Evolutionary conservation across 2,329 filamentous ascomycete species (phyloP).

Genomic region (Moelleriella libera): DNA sequence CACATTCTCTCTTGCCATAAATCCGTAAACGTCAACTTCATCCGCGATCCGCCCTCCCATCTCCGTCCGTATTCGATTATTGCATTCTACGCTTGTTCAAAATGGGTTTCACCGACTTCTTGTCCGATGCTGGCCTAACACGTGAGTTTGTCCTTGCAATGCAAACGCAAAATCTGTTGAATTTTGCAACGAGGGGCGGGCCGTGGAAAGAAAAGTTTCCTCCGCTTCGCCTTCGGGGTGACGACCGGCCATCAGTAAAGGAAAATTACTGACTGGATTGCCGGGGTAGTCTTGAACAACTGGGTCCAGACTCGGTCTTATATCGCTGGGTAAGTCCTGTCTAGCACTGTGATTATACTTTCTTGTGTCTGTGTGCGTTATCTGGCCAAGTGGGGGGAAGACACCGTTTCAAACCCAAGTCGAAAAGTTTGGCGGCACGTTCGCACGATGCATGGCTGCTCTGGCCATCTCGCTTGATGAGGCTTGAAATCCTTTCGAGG

Average conservation of each 20-base stretch:
- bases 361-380: background rate
- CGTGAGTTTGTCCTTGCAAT: conserved; percentile 8
- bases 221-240: background rate
- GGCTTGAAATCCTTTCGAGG: no score
- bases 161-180: background rate
- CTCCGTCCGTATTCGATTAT: background rate
- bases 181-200: no score
- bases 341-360: background rate
- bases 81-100: conserved; percentile 10
- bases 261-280: background rate
- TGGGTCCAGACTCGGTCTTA: conserved; percentile 62
- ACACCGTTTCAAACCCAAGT: no score
- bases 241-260: background rate
- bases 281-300: conserved; percentile 44
- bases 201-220: no score
- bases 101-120: conserved; percentile 55
- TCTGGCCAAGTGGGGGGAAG: background rate
- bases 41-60: background rate
- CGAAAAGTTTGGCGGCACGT: no score
- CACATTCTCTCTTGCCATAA: background rate
- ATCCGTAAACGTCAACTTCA: background rate
- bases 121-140: conserved; percentile 44
- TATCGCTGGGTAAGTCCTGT: conserved; percentile 56
- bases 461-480: no score
- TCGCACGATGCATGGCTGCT: no score